phyloP scores from a whole-genome alignment of 345 rosid genomes.

The Acer saccharum region DNA sequence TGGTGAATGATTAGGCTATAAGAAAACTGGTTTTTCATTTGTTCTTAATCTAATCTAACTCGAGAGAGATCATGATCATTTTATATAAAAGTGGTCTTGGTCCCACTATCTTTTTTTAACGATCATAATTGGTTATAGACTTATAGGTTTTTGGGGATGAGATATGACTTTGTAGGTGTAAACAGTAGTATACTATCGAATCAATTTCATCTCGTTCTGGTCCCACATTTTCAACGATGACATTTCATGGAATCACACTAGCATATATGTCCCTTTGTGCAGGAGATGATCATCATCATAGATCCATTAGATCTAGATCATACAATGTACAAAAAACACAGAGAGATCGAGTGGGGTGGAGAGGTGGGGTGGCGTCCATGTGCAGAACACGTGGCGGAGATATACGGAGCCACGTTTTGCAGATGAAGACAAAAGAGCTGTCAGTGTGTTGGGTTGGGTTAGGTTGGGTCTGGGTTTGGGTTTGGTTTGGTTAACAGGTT shows the following conservation, averaged over 20 bases:
- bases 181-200: too few relatives aligned
- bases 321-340: too few relatives aligned
- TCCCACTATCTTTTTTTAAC: too few relatives aligned
- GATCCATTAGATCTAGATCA: too few relatives aligned
- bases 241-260: slow-evolving; percentile 20
- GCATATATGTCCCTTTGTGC: background rate
- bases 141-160: too few relatives aligned
- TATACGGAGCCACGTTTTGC: slow-evolving; percentile 5
- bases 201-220: background rate
- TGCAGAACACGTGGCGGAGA: slow-evolving; percentile 30
- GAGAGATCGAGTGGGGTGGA: background rate
- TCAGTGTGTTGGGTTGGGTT: slow-evolving; percentile 5
- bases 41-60: background rate
- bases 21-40: background rate
- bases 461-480: background rate
- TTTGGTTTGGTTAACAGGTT: background rate
- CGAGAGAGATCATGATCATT: background rate
- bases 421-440: slow-evolving; percentile 28
- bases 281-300: too few relatives aligned
- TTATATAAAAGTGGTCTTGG: background rate
- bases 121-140: too few relatives aligned
- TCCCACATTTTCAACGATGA: background rate
- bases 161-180: too few relatives aligned
- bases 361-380: slow-evolving; percentile 13
- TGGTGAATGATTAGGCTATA: slow-evolving; percentile 3